These are phyloP conservation scores for Eucalyptus melliodora DNA, from an alignment of 345 rosid genomes.

Conservation along the genomic window DNA sequence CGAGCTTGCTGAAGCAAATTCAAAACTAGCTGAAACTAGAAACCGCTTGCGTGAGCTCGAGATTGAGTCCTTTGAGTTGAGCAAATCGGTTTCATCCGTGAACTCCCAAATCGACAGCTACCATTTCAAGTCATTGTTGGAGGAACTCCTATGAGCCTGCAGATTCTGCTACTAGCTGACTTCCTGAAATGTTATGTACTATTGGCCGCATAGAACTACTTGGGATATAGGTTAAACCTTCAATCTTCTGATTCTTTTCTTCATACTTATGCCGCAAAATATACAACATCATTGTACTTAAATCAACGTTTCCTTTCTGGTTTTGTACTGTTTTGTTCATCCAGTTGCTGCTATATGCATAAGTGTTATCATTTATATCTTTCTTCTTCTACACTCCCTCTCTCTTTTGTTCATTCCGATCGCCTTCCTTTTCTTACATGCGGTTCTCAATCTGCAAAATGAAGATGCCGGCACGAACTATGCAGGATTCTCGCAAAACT, in stretches of 20 bases:
- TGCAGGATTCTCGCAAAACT: neutral
- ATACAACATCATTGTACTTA: neutral
- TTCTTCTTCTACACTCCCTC: neutral
- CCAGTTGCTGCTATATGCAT: neutral
- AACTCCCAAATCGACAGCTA: conserved; percentile 29
- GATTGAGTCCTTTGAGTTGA: conserved; percentile 20
- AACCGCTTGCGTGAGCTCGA: conserved; percentile 26
- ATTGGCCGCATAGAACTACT: neutral
- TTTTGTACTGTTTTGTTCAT: neutral
- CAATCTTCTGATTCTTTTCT: neutral
- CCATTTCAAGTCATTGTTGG: conserved; percentile 30
- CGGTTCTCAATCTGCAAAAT: neutral
- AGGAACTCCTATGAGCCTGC: conserved; percentile 32
- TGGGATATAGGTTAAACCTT: neutral
- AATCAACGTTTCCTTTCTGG: neutral
- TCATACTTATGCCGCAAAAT: neutral
- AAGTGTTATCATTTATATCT: neutral
- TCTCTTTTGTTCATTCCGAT: neutral
- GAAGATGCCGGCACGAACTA: neutral
- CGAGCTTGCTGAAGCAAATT: conserved; percentile 20
- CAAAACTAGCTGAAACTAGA: conserved; percentile 15
- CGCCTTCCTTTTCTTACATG: neutral
- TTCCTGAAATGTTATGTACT: neutral
- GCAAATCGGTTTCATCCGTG: conserved; percentile 13
- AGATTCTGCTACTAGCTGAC: neutral